Evolutionary conservation across 345 rosid genomes (phyloP).

Genomic region (Zanthoxylum bungeanum): DNA sequence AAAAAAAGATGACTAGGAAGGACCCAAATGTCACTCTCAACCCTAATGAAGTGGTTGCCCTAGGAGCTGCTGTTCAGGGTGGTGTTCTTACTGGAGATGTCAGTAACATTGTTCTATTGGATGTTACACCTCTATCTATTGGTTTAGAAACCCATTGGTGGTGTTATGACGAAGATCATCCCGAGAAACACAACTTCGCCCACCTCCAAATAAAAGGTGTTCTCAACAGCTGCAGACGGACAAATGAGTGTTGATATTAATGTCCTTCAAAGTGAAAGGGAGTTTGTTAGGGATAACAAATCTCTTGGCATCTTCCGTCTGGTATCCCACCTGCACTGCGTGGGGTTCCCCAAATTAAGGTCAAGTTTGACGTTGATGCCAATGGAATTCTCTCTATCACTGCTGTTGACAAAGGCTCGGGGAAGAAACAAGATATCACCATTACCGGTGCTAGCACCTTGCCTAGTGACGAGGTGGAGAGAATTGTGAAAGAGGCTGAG

Average conservation of each 20-base stretch:
- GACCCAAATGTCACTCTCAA: conserved; percentile 95
- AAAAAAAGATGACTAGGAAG: conserved; percentile 79
- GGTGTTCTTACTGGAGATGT: conserved; percentile 95
- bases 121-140: conserved; percentile 79
- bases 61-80: conserved; percentile 99
- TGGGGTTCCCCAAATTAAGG: conserved; percentile 88
- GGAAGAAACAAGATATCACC: conserved; percentile 92
- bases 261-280: conserved; percentile 94
- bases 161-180: conserved; percentile 94
- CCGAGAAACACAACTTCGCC: conserved; percentile 88
- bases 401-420: conserved; percentile 77
- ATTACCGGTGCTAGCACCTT: conserved; percentile 90
- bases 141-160: conserved; percentile 93
- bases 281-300: conserved; percentile 90
- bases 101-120: conserved; percentile 84
- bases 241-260: conserved; percentile 95
- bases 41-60: conserved; percentile 95
- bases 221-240: conserved; percentile 94
- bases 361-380: conserved; percentile 89
- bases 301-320: conserved; percentile 76
- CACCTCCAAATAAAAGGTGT: conserved; percentile 90
- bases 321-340: conserved; percentile 85
- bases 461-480: conserved; percentile 94
- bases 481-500: no score
- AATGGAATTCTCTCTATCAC: conserved; percentile 81